Base-by-base conservation (phyloP, 192 early-diverging fungal genomes). In the Podila horticola region DNA sequence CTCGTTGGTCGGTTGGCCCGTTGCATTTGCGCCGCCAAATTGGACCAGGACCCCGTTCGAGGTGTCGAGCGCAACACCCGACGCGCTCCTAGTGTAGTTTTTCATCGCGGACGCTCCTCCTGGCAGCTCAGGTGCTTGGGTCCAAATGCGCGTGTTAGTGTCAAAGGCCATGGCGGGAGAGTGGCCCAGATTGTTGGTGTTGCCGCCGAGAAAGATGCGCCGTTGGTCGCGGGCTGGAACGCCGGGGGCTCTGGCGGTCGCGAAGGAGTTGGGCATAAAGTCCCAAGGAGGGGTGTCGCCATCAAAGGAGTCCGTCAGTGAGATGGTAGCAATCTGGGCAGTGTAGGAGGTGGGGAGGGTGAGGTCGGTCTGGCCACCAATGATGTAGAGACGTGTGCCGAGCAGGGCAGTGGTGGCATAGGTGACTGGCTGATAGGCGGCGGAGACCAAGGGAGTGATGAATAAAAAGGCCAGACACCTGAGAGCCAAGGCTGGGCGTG, bases 11-110 rank as follows among this genome's bases (percentile, higher is more conserved):
- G 59, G 26, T 2, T 49, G 19, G 10, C 34, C 8, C 7, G 64
- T 72, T 2, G 64, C 66, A 28, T 79, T 67, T 4, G 38, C 19
- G 9, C 76, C 76, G 45, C 76, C 76, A 72, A 72, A 79, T 41
- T 69, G 66, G 12, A 79, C 38, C 30, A 79, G 26, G n/a, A 68
- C 33, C 5, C 64, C 60, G 6, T 11, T 64, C 17, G 48, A 51
- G 5, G 1, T 5, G 22, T 79, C 76, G 59, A 79, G 30, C 8
- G 70, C 48, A 52, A 72, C 62, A 6, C 68, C 76, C 10, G 76
- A 65, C 7, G 70, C 62, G 22, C 50, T 64, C 58, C 64, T 60
- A 12, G 45, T 51, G 36, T 79, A 71, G 28, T 66, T 57, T 5
- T 61, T 62, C 67, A 69, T 65, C 3, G 24, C 28, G 15, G 7